A percentile compares a stretch with the other conserved stretches of the same genome.
Evolutionary conservation across 2,329 filamentous ascomycete species (phyloP).

Genomic region (Westerdykella ornata): DNA sequence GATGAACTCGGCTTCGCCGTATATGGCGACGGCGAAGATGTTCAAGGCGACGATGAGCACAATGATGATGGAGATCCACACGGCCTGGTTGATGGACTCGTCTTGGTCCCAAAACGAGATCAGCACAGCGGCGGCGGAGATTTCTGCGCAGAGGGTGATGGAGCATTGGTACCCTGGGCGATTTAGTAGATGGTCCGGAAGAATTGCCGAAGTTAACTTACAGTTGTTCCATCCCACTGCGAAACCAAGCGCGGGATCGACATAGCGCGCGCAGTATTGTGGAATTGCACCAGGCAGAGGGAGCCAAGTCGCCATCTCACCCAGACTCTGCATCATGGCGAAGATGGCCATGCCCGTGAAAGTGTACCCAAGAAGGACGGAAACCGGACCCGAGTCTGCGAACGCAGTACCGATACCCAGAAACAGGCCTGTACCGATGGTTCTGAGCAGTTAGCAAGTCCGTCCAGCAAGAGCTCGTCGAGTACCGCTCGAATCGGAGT

Average conservation of each 20-base stretch:
- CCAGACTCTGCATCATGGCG: conserved; percentile 40
- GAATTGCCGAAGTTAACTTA: conserved; percentile 1
- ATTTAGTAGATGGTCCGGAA: conserved; percentile 12
- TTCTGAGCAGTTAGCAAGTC: conserved; percentile 31
- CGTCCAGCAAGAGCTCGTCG: too few species aligned
- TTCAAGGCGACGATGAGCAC: conserved; percentile 30
- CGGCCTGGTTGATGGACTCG: conserved; percentile 23
- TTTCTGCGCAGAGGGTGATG: conserved; percentile 34
- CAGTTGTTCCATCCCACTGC: conserved; percentile 26
- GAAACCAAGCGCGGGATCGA: conserved; percentile 42
- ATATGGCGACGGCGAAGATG: conserved; percentile 33
- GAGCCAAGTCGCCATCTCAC: conserved; percentile 40
- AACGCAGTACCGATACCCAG: conserved; percentile 32
- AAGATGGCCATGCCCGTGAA: conserved; percentile 32
- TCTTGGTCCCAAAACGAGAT: conserved; percentile 32
- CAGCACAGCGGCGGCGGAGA: conserved; percentile 30
- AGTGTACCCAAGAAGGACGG: conserved; percentile 33
- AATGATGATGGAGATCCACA: conserved; percentile 34
- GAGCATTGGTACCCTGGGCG: conserved; percentile 29
- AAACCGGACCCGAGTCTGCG: conserved; percentile 29
- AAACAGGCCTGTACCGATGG: conserved; percentile 42
- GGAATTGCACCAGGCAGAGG: conserved; percentile 36
- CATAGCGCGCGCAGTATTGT: conserved; percentile 36
- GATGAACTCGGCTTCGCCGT: conserved; percentile 46
- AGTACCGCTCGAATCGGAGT: too few species aligned